Evolutionary conservation across 495 filamentous ascomycete species (phyloP), one percentile per base, ranked within the genome.

Genomic region (Hapsidospora chrysogenum): DNA sequence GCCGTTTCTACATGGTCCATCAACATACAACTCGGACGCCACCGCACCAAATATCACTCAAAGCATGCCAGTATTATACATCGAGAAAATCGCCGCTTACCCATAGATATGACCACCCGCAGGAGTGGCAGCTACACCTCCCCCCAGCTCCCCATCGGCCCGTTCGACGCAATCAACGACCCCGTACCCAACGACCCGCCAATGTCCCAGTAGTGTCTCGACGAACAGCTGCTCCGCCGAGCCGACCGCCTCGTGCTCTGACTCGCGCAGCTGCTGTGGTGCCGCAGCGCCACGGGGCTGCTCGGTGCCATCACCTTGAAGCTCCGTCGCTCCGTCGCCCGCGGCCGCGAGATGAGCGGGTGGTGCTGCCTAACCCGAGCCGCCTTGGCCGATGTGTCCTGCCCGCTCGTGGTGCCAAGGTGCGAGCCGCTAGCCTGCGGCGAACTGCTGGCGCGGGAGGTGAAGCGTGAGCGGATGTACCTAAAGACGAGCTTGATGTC

Each of bases 401-500:
- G 68, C 6, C 65, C 62, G 41, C 52, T 66, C 2, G 65, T 56
- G n/a, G 61, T 57, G 25, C 59, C 57, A 10, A 66, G 54, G 37
- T 63, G 49, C 33, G 59, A 40, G 13, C 52, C 53, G 4, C 51
- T 50, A 9, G 56, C 42, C 41, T 60, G 32, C 50, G 64, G 51
- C 2, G 59, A 36, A n/a, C n/a, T n/a, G 39, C 54, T 27, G 37
- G 59, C 51, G 38, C 46, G 52, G 9, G 52, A 51, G 17, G 57
- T 56, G 52, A 92, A 89, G 42, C 82, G 81, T 13, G 70, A 76
- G 32, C 72, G 68, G 14, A 95, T 70, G 51, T 85, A 89, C 26
- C 75, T 72, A 61, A 93, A 92, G n/a, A 92, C 75, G 53, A 86
- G 77, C 52, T 73, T 74, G 39, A 92, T 66, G 44, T 92, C 83